Base-by-base conservation (phyloP, 192 early-diverging fungal species). In the Nowakowskiella sp. region DNA sequence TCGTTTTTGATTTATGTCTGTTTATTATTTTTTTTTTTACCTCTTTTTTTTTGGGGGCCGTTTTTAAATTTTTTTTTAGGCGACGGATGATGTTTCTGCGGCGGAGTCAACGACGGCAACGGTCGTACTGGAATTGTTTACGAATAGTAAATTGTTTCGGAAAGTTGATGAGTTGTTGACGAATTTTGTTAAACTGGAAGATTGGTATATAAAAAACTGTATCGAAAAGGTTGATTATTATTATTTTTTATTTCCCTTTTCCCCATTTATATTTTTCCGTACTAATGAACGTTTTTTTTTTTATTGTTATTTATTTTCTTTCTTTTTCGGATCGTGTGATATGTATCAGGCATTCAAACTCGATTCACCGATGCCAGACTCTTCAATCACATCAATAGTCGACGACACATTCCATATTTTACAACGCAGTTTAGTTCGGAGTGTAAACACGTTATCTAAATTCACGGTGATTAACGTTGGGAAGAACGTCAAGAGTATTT, bases 111-210 rank as follows among this genome's bases (percentile, higher is more conserved):
- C n/a, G n/a, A n/a, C n/a, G n/a, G n/a, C n/a, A n/a, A n/a, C n/a
- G n/a, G n/a, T n/a, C n/a, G n/a, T n/a, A n/a, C n/a, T n/a, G n/a
- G n/a, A n/a, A n/a, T n/a, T n/a, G n/a, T n/a, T n/a, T n/a, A n/a
- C n/a, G n/a, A 58, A 57, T 2, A 82, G 76, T 52, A 81, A 79
- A 29, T 58, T 89, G 10, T 69, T 68, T 9, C 73, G 74, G 23
- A 76, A 79, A 16, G 60, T 84, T 1, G 68, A 74, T 30, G 72
- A 80, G 29, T 50, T 91, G 0, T 80, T 88, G 70, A 68, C 71
- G 36, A 67, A 82, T 44, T 91, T 80, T 60, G 56, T 87, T 9
- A 68, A 73, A 1, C 72, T 90, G 55, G 85, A 88, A 47, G 89
- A 89, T 53, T 91, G 78, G 47, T 83, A 83, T 42, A 64, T 90